Conservation (phyloP, 352 stramenopile genomes). For the Nothophytophthora sp. region DNA sequence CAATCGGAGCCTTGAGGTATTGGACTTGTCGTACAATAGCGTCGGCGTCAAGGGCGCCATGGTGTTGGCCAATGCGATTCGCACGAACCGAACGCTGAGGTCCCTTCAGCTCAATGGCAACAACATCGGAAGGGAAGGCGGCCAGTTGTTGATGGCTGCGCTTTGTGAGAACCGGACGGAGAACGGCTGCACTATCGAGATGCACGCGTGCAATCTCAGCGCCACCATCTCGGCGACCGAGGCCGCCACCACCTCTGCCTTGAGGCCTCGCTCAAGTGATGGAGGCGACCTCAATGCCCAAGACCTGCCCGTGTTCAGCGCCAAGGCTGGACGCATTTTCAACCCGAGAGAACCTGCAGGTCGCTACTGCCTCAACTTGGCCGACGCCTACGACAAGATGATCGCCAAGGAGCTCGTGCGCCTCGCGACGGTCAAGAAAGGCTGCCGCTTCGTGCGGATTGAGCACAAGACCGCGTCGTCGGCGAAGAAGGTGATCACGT, state of each 20-base stretch:
- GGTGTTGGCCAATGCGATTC: slow-evolving; percentile 68
- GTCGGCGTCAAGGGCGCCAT: slow-evolving; percentile 72
- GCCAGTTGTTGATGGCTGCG: slow-evolving; percentile 64
- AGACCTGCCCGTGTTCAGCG: slow-evolving; percentile 45
- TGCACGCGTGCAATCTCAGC: slow-evolving; percentile 66
- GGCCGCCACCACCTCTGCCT: neutral
- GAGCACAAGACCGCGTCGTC: slow-evolving; percentile 44
- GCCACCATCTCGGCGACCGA: slow-evolving; percentile 20
- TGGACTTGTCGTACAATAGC: slow-evolving; percentile 82
- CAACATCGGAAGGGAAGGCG: slow-evolving; percentile 69
- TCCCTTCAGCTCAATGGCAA: slow-evolving; percentile 79
- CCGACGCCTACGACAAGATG: slow-evolving; percentile 79
- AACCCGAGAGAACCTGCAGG: slow-evolving; percentile 71
- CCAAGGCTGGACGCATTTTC: slow-evolving; percentile 49
- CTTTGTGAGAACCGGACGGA: slow-evolving; percentile 59
- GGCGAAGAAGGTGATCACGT: slow-evolving; percentile 38
- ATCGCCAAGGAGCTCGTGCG: slow-evolving; percentile 76
- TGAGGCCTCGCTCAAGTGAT: neutral
- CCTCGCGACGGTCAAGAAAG: slow-evolving; percentile 69
- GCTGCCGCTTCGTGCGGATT: slow-evolving; percentile 66
- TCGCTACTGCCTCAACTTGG: slow-evolving; percentile 64
- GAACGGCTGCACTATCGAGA: slow-evolving; percentile 53
- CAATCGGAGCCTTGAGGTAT: slow-evolving; percentile 60
- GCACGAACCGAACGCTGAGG: slow-evolving; percentile 56
- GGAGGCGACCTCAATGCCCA: slow-evolving; percentile 28